These are phyloP conservation scores for Teratosphaeria nubilosa DNA, from an alignment of 2,329 filamentous ascomycete genomes.

Conservation along the genomic window DNA sequence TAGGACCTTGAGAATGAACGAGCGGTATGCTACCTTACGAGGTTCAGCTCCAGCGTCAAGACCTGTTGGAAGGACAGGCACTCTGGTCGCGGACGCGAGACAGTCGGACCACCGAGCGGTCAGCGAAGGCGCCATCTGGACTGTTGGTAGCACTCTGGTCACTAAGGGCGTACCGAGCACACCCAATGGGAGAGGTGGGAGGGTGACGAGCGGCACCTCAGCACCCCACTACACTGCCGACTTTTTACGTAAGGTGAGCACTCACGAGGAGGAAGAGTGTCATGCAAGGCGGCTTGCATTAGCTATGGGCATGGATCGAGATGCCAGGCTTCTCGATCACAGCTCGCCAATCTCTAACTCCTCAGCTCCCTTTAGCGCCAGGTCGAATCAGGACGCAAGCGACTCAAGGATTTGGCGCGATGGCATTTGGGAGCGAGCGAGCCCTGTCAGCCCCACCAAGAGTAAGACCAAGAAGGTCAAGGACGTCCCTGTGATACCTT, in stretches of 20 bases:
- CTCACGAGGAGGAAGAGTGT: constrained; percentile 28
- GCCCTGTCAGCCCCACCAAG: constrained; percentile 1
- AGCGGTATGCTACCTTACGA: constrained; percentile 15
- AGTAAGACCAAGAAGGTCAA: constrained; percentile 12
- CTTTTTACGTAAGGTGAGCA: constrained; percentile 37
- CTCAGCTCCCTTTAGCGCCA: neutral
- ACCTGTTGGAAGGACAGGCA: neutral
- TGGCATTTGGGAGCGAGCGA: constrained; percentile 11
- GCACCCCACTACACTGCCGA: constrained; percentile 53
- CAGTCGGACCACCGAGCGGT: constrained; percentile 24
- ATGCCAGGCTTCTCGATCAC: constrained; percentile 50
- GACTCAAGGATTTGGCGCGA: constrained; percentile 1
- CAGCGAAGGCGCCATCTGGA: constrained; percentile 65
- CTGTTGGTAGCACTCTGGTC: constrained; percentile 54
- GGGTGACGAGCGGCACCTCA: constrained; percentile 60
- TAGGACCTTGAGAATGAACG: constrained; percentile 10
- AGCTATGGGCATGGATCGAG: constrained; percentile 69
- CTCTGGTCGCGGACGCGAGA: neutral
- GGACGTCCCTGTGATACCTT: constrained; percentile 22
- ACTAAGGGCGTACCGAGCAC: constrained; percentile 27
- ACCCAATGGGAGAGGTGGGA: constrained; percentile 53
- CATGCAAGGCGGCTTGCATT: constrained; percentile 67
- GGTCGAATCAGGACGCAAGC: neutral
- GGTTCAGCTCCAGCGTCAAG: constrained; percentile 2
- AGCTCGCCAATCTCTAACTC: constrained; percentile 26